Percentiles rank a stretch among this genome's conserved stretches.
Conservation (phyloP, 345 rosid genomes). For the Psidium friedrichsthalianum region DNA sequence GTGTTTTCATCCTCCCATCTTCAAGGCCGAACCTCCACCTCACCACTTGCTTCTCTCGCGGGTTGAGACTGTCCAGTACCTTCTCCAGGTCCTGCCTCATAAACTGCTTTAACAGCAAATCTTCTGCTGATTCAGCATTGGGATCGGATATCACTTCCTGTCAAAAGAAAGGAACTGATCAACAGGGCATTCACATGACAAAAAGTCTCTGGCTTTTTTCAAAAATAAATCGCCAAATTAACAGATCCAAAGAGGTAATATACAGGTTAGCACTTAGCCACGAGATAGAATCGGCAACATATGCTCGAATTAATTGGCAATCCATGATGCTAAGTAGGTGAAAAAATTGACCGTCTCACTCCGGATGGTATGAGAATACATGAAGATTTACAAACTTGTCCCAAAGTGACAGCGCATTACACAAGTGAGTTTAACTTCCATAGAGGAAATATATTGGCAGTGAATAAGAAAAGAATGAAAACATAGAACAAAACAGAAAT, state of each 20-base stretch:
- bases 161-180: background rate
- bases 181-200: background rate
- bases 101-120: slow-evolving; percentile 52
- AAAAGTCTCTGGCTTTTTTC: background rate
- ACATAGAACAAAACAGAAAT: background rate
- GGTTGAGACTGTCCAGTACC: slow-evolving; percentile 57
- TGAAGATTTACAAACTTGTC: background rate
- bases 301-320: background rate
- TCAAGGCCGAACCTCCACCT: slow-evolving; percentile 87
- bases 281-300: background rate
- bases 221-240: background rate
- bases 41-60: slow-evolving; percentile 71
- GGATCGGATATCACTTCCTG: slow-evolving; percentile 90
- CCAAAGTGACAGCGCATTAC: background rate
- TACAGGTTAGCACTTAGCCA: background rate
- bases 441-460: background rate
- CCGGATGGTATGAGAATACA: background rate
- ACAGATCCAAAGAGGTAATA: background rate
- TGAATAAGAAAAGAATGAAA: background rate
- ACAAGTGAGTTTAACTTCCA: background rate
- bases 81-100: slow-evolving; percentile 78
- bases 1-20: slow-evolving; percentile 78
- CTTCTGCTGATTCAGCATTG: slow-evolving; percentile 64
- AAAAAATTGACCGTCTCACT: background rate
- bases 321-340: background rate